phyloP scores from a whole-genome alignment of 2,329 filamentous ascomycete species.

The Alternaria novae-zelandiae region DNA sequence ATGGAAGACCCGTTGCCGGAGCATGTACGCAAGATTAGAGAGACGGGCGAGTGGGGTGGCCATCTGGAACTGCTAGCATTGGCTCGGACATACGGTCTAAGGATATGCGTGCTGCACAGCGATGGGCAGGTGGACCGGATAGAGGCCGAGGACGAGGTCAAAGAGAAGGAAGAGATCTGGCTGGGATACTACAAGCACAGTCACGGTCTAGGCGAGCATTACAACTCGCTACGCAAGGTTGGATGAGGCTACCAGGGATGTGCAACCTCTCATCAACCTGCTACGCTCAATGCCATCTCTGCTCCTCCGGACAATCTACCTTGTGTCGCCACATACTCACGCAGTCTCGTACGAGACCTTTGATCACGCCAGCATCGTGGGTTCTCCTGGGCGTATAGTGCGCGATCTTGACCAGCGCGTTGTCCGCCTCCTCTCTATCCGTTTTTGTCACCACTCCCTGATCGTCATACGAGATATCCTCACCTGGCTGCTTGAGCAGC shows the following conservation, averaged over 20 bases:
- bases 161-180: conserved; percentile 72
- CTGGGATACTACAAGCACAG: conserved; percentile 94
- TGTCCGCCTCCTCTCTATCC: conserved; percentile 51
- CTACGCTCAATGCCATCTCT: conserved; percentile 6
- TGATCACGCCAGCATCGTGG: conserved; percentile 54
- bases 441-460: conserved; percentile 58
- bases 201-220: conserved; percentile 95
- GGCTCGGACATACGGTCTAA: conserved; percentile 77
- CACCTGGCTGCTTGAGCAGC: conserved; percentile 73
- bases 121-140: conserved; percentile 83
- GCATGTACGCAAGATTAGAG: conserved; percentile 77
- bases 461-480: conserved; percentile 67
- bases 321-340: conserved; percentile 57
- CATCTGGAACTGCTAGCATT: conserved; percentile 88
- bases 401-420: conserved; percentile 54
- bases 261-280: too few species aligned
- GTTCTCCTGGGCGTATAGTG: conserved; percentile 64
- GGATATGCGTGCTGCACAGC: conserved; percentile 83
- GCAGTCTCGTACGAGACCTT: conserved; percentile 58
- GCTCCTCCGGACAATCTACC: conserved; percentile 8
- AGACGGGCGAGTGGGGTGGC: conserved; percentile 95
- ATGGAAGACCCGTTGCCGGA: conserved; percentile 77
- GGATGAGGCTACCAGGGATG: too few species aligned
- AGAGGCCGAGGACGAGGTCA: conserved; percentile 54
- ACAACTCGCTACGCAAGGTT: conserved; percentile 76